phyloP scores from a whole-genome alignment of 148 eudicot genomes.

The Rhododendron simsii region DNA sequence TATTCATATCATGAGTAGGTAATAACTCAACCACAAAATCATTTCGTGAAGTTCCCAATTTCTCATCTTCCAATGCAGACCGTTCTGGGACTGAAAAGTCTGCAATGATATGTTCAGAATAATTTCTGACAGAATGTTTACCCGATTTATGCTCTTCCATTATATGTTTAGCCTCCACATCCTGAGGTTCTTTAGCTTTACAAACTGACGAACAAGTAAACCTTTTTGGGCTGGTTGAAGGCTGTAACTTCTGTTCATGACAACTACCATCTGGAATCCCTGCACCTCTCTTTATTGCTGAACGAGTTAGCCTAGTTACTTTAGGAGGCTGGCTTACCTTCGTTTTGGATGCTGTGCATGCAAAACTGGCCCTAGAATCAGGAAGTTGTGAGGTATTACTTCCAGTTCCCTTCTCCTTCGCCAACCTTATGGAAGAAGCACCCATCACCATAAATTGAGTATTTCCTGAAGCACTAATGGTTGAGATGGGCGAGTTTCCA shows the following conservation, averaged over 20 bases:
- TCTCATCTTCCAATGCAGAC: neutral
- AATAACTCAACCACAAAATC: conserved; percentile 4
- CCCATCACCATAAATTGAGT: conserved; percentile 8
- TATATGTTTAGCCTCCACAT: conserved; percentile 12
- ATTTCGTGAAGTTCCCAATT: neutral
- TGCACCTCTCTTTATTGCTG: conserved; percentile 15
- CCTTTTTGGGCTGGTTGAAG: conserved; percentile 17
- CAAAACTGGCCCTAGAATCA: conserved; percentile 10
- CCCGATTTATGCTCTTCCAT: conserved; percentile 9
- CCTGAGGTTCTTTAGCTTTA: conserved; percentile 13
- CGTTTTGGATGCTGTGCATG: conserved; percentile 14
- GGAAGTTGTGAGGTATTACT: conserved; percentile 4
- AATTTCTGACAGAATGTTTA: conserved; percentile 4
- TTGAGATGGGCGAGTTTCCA: conserved; percentile 16
- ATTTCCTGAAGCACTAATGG: conserved; percentile 4
- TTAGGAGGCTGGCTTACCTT: conserved; percentile 14
- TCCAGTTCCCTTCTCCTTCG: conserved; percentile 6
- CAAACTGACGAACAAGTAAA: conserved; percentile 31
- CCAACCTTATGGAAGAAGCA: neutral
- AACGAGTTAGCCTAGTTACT: conserved; percentile 21
- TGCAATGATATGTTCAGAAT: neutral
- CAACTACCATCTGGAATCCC: conserved; percentile 3
- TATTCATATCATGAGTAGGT: conserved; percentile 3
- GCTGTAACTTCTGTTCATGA: conserved; percentile 10
- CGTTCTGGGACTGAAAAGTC: neutral